Percentiles rank a stretch among this genome's conserved stretches.
Conservation (phyloP, 768 basidiomycete genomes). For the Lentinula raphanica region DNA sequence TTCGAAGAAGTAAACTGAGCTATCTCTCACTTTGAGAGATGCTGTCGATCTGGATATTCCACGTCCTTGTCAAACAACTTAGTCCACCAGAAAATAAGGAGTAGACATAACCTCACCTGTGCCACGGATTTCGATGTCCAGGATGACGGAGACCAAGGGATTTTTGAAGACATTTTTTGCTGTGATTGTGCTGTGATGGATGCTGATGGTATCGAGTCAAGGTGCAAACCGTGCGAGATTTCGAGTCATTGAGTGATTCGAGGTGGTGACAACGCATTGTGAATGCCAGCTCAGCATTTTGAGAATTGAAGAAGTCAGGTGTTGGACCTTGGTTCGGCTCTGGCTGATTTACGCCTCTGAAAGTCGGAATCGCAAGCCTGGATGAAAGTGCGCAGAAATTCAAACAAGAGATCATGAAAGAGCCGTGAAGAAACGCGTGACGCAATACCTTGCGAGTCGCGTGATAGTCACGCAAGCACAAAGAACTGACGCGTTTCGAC, state of each 20-base stretch:
- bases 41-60: slow-evolving; percentile 58
- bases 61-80: slow-evolving; percentile 45
- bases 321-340: too few species aligned
- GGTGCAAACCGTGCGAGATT: neutral
- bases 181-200: too few species aligned
- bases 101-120: slow-evolving; percentile 45
- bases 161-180: neutral
- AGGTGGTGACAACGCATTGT: too few species aligned
- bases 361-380: too few species aligned
- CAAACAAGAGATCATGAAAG: too few species aligned
- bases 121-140: slow-evolving; percentile 77
- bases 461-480: neutral
- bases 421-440: neutral
- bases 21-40: slow-evolving; percentile 52
- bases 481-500: too few species aligned
- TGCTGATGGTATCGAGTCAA: neutral
- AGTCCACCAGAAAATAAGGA: slow-evolving; percentile 2
- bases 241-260: too few species aligned
- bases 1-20: too few species aligned
- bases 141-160: slow-evolving; percentile 64
- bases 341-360: too few species aligned
- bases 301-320: too few species aligned
- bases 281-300: too few species aligned
- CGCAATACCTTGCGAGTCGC: neutral
- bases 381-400: too few species aligned